Evolutionary conservation across 495 filamentous ascomycete species (phyloP), one percentile per base, ranked within the genome.

Genomic region (Niebla homalea): DNA sequence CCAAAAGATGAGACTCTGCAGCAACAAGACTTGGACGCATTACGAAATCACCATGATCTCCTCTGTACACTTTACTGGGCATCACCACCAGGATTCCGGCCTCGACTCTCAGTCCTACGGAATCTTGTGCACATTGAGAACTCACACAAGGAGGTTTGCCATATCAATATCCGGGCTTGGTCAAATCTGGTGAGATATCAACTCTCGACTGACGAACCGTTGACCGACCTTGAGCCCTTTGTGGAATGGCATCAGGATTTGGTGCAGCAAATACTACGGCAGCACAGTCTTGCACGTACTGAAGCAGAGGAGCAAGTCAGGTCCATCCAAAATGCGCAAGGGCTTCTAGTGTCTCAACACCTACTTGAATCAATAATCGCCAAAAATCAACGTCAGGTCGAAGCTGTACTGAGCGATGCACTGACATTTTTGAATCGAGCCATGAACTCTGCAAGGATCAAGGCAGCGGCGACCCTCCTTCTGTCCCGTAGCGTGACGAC

Each of bases 11-110:
- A 88, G 51, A 67, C 70, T 0, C 67, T 96, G 18, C 75, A 71
- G 35, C 77, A 84, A 55, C 77, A 79, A 46, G 85, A 94, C 51
- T 70, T 97, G n/a, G 81, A 87, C 20, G 83, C 89, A 0, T 67
- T 97, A 35, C 76, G 88, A 51, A 98, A 97, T 59, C 90, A 98
- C 55, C 88, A 95, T 59, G 88, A 97, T 61, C 75, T 98, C 41
- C 76, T 98, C 2, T 87, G 83, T 54, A 90, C 85, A 2, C 72
- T 98, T 29, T 95, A 87, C 65, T 95, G 81, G 80, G 83, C 76
- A 11, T 83, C 88, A 16, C 89, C 90, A 26, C 67, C 80, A 18
- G 71, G 73, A 18, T 75, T 77, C 44, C 74, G 89, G 22, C 88
- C 87, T 22, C 75, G 78, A 25, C 54, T 89, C 5, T 74, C 81